phyloP scores from a whole-genome alignment of 805 yeast genomes.

The Naumovozyma dairenensis region DNA sequence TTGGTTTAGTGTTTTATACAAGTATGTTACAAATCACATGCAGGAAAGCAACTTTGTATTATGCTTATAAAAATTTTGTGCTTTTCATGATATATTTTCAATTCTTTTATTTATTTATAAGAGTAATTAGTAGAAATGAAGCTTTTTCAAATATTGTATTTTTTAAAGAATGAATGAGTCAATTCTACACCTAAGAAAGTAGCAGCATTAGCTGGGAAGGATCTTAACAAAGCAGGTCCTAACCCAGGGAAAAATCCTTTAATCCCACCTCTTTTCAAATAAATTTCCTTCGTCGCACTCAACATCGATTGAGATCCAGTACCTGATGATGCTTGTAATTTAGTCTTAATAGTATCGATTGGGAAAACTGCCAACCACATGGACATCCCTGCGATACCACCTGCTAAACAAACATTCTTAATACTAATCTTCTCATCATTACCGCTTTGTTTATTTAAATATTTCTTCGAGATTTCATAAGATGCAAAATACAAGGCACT shows the following conservation, averaged over 20 bases:
- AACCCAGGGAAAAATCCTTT: slow-evolving; percentile 95
- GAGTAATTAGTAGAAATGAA: neutral
- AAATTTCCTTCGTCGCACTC: slow-evolving; percentile 59
- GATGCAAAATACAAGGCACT: slow-evolving; percentile 93
- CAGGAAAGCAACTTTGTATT: too few relatives aligned
- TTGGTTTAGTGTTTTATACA: too few relatives aligned
- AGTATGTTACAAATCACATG: too few relatives aligned
- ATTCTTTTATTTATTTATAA: too few relatives aligned
- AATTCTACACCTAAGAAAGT: slow-evolving; percentile 93
- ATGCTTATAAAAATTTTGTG: too few relatives aligned
- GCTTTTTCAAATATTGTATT: slow-evolving; percentile 18
- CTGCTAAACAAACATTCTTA: slow-evolving; percentile 73
- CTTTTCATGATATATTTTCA: too few relatives aligned
- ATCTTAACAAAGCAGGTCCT: slow-evolving; percentile 88
- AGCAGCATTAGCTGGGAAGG: slow-evolving; percentile 99
- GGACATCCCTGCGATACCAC: slow-evolving; percentile 92
- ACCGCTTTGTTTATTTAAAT: slow-evolving; percentile 40
- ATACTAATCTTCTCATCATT: slow-evolving; percentile 56
- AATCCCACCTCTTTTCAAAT: slow-evolving; percentile 59
- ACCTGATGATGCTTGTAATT: slow-evolving; percentile 29
- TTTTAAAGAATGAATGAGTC: slow-evolving; percentile 38
- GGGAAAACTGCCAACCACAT: slow-evolving; percentile 98
- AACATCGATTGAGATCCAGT: slow-evolving; percentile 39
- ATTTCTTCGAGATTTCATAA: slow-evolving; percentile 69
- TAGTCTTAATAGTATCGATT: slow-evolving; percentile 77